phyloP scores from a whole-genome alignment of 495 filamentous ascomycete species.

The Parathielavia appendiculata region DNA sequence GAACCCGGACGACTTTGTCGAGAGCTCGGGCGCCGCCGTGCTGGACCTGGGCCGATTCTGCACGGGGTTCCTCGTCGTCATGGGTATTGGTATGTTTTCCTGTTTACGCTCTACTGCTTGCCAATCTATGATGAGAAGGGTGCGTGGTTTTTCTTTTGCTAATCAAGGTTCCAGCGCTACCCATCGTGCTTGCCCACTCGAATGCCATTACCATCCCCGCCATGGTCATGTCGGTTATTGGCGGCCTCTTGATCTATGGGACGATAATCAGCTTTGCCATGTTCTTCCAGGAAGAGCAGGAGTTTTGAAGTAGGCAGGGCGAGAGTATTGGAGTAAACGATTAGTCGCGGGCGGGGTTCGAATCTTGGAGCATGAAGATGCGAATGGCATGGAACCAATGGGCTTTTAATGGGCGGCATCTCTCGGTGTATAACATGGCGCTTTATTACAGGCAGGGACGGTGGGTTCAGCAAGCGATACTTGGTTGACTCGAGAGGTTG shows the following conservation, averaged over 20 bases:
- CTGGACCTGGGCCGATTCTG: slow-evolving; percentile 90
- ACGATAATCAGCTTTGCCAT: slow-evolving; percentile 96
- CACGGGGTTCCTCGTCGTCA: slow-evolving; percentile 94
- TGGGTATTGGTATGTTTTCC: slow-evolving; percentile 80
- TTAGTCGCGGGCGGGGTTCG: not conserved
- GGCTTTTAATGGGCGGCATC: not conserved
- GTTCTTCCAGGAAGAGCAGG: slow-evolving; percentile 97
- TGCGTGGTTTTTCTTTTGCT: slow-evolving; percentile 10
- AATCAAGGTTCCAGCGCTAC: slow-evolving; percentile 60
- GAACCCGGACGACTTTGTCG: slow-evolving; percentile 96
- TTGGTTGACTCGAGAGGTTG: not conserved
- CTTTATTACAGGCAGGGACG: not conserved
- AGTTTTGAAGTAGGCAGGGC: slow-evolving; percentile 47
- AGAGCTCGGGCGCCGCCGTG: slow-evolving; percentile 69
- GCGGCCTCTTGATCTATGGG: slow-evolving; percentile 90
- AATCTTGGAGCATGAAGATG: not conserved
- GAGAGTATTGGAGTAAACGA: not conserved
- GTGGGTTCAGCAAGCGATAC: not conserved
- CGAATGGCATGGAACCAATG: not conserved
- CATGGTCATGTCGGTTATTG: slow-evolving; percentile 91
- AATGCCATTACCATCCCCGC: slow-evolving; percentile 73
- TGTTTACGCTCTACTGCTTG: not conserved
- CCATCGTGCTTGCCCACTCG: slow-evolving; percentile 81
- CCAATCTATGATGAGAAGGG: not conserved
- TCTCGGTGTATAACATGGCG: slow-evolving; percentile 6